Base-by-base conservation (phyloP, 2,329 filamentous ascomycete genomes). In the Sordariomycetes sp. region DNA sequence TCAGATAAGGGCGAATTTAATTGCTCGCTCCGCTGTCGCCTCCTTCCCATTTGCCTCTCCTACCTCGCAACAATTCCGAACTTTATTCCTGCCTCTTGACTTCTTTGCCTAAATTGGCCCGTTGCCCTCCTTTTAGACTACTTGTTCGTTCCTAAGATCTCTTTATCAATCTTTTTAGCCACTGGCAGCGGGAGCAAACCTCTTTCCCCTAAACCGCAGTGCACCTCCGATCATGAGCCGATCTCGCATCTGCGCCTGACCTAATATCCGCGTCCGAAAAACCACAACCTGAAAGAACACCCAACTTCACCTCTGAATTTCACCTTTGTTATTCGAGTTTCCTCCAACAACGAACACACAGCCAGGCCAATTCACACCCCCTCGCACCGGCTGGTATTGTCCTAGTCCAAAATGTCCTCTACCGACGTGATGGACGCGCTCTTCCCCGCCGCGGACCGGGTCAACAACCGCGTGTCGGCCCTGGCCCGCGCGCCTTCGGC, bases 401-500 rank as follows among this genome's bases (percentile, higher is more conserved):
- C 12, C 28, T 20, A 34, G 28, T 24, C 35, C 20, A 57, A 51
- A 40, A 62, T 62, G 61, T 25, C 59, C 53, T 53, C 58, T 24
- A 46, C 65, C 72, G 37, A 70, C 66, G 55, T 67, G 69, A 58
- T 65, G 69, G 28, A 64, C 65, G 51, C 63, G 66, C 28, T 66
- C 66, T 60, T 69, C 67, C 62, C 65, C 70, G 18, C 70, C 71
- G 50, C 43, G 40, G 55, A 57, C 11, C 55, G 32, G 11, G 32
- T 50, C 24, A 57, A 48, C 43, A 16, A 57, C 55, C 55, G 35
- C 55, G 25, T 57, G 14, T 14, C 48, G 1, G 34, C 35, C 14
- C 48, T 20, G 22, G 59, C 57, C 25, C 34, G 35, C 1, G 64
- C 75, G 1, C 75, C 77, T 50, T 84, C 82, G 14, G 71, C 78